Evolutionary conservation across 805 yeast genomes (phyloP), one percentile per base, ranked within the genome.

Genomic region (Metschnikowia arizonensis): DNA sequence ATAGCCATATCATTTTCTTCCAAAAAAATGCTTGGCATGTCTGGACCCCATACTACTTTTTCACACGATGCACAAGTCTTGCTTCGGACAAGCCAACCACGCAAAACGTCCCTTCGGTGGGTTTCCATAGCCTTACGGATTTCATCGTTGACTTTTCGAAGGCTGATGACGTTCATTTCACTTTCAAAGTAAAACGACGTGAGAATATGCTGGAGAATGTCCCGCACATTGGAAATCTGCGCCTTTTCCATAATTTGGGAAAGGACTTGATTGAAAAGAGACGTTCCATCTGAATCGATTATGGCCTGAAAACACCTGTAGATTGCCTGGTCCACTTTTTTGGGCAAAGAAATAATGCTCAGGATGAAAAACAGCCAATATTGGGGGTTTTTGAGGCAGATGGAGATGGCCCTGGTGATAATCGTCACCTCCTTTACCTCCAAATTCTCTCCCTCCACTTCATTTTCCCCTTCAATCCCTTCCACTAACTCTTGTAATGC

Each of bases 31-130:
- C 35, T 40, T 19, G 73, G 66, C 2, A 85, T 59, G 1, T 79
- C 78, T 1, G 77, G 61, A 0, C 97, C 96, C 81, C 89, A 83
- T 28, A 89, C 65, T 17, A 68, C 67, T 50, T 80, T 81, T 1
- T 88, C 90, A 62, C 97, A 90, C 0, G 83, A 77, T 29, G 84
- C 84, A 61, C 97, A 90, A 39, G 74, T 78, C 23, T 64, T 66
- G 1, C 72, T 52, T n/a, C 48, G 59, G 3, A 69, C 56, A 7
- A 53, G 38, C 88, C 95, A 84, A 0, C 97, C 97, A 30, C 66
- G 61, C 0, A 69, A 52, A 18, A 76, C 67, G 28, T 70, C 66
- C 2, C 54, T 49, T 10, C 75, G 68, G 9, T 83, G 64, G 2
- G 56, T 50, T 10, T 68, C 58, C 58, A 82, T 63, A 48, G 76